Evolutionary conservation across 805 yeast species (phyloP), one percentile per base, ranked within the genome.

Genomic region (Myxozyma vanderwaltii): DNA sequence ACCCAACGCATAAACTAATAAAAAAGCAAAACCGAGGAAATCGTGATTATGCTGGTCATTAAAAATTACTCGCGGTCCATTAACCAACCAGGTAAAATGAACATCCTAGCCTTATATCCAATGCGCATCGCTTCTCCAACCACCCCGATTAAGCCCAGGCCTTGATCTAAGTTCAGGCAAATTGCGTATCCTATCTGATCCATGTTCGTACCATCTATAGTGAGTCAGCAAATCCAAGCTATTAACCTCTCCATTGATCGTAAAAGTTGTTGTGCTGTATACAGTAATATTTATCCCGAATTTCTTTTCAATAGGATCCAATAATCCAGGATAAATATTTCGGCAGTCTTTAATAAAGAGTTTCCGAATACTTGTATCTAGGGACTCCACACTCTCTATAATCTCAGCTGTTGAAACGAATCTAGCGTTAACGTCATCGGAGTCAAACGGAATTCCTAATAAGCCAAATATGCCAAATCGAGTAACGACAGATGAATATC

Each of bases 21-120:
- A n/a, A 56, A 50, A 46, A 44, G 36, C 53, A 41, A 47, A 26
- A 47, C 59, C 41, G 90, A 86, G 71, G 78, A 81, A 23, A 82
- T 87, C 70, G 96, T 96, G 74, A 84, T 91, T 63, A 96, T 89
- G 68, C 79, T 86, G 43, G 81, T 91, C 57, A 83, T 88, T 7
- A 96, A 87, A 62, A 88, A 85, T 46, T n/a, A n/a, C n/a, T n/a
- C n/a, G n/a, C n/a, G n/a, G n/a, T n/a, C n/a, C n/a, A n/a, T n/a
- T n/a, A n/a, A n/a, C n/a, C n/a, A n/a, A n/a, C n/a, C n/a, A n/a
- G n/a, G n/a, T n/a, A n/a, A n/a, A n/a, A n/a, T n/a, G n/a, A n/a
- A 17, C 19, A 4, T 21, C 21, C 17, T 4, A 31, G 36, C 21
- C 26, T 36, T 15, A 57, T n/a, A 57, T 45, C 61, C 61, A 57